Evolutionary conservation across 148 eudicot genomes (phyloP), one percentile per base, ranked within the genome.

Genomic region (Silene latifolia): DNA sequence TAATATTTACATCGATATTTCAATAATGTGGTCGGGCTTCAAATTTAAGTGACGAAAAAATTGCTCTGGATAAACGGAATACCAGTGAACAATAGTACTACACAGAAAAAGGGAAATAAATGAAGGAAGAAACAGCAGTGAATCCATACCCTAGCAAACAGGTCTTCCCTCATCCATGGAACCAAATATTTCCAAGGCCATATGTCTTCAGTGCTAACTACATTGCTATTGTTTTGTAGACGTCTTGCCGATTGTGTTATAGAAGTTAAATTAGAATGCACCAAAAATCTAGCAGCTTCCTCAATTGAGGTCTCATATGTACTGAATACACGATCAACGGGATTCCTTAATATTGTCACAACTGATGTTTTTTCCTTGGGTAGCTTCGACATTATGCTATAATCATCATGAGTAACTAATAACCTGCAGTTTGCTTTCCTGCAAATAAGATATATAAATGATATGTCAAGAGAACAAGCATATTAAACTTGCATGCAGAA

Each of bases 181-280:
- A 90, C 97, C 84, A 95, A 78, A 86, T 95, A 90, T 80, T 95
- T 95, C 97, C 99, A 95, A 18, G 96, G 99, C 99, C 99, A 95
- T 32, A 95, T 90, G 79, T 92, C 96, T 71, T 92, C 84, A 1
- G 99, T 90, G 78, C 94, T 92, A 66, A 89, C 82, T 71, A 78
- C 91, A 60, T 62, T 74, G 44, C 24, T 74, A 80, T 83, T 92
- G 63, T 84, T 80, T 62, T 90, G 92, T 48, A 88, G 35, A 21
- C 90, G 89, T 74, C 76, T 72, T 69, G 85, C 60, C 85, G 84
- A 81, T 87, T 47, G 85, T 67, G 76, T 57, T 39, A 86, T 87
- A 77, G 96, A 90, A 74, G 92, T 95, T 78, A 95, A 79, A 84
- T 95, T 95, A 73, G 91, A 90, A 86, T 90, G 94, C 77, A 90